Percentiles rank a stretch among this genome's conserved stretches.
These are phyloP conservation scores for Rhizopogon vesiculosus DNA, from an alignment of 768 basidiomycete species.

Conservation along the genomic window DNA sequence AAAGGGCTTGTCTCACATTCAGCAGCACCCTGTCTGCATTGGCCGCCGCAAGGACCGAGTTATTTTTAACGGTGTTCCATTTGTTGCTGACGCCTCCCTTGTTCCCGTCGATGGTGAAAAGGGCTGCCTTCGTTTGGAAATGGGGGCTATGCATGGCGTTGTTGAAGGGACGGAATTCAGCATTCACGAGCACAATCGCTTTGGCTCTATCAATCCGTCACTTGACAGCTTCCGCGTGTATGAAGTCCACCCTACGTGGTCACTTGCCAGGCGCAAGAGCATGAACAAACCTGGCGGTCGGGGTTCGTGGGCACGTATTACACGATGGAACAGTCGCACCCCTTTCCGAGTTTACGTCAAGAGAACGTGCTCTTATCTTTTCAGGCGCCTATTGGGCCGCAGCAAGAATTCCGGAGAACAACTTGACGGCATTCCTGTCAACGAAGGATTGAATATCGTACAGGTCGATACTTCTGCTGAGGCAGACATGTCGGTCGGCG, in stretches of 20 bases:
- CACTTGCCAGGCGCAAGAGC: constrained; percentile 41
- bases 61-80: constrained; percentile 55
- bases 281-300: constrained; percentile 25
- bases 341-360: constrained; percentile 54
- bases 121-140: constrained; percentile 43
- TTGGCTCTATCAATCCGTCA: constrained; percentile 51
- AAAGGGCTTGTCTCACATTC: constrained; percentile 28
- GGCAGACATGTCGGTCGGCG: constrained; percentile 49
- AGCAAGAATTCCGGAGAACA: constrained; percentile 21
- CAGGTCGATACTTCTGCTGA: constrained; percentile 38
- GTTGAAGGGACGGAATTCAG: constrained; percentile 60
- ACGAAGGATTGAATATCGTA: constrained; percentile 39
- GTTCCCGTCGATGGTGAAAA: constrained; percentile 39
- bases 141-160: constrained; percentile 60
- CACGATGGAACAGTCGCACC: constrained; percentile 49
- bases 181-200: constrained; percentile 57
- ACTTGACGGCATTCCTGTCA: constrained; percentile 27
- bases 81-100: constrained; percentile 43
- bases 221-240: constrained; percentile 47
- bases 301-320: constrained; percentile 52
- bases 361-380: constrained; percentile 42
- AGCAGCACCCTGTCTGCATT: constrained; percentile 46
- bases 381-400: constrained; percentile 38
- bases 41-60: constrained; percentile 45
- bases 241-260: constrained; percentile 57